Evolutionary conservation across 371 early-diverging fungal species (phyloP), one percentile per base, ranked within the genome.

Genomic region (Amoeboaphelidium protococcarum): DNA sequence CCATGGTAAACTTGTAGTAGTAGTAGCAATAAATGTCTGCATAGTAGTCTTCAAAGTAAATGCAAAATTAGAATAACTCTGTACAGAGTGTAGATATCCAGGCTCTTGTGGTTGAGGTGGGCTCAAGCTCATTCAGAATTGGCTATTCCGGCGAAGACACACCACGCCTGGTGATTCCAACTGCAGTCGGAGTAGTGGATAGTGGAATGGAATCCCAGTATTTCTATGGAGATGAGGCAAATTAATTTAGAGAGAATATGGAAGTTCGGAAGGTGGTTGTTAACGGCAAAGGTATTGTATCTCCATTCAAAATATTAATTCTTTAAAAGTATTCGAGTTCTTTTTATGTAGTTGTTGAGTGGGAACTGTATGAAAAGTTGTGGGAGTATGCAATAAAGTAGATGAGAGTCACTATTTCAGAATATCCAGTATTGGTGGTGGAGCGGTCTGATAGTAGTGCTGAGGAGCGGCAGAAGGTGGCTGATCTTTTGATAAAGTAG

Each of bases 401-500:
- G 19, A 44, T 52, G 16, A 42, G 62, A 21, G 46, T 51, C 12
- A 49, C 63, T 40, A 52, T 64, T 10, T 25, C 48, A 19, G 83
- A 91, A 54, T 88, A 91, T 52, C 92, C 95, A 12, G 55, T 90
- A 41, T 59, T 95, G 49, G 68, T 86, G 44, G 73, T 76, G 48
- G 90, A 90, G 59, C 73, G 83, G 0, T 76, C 87, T n/a, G 90
- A 86, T 86, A 79, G 78, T 55, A 71, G 75, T 10, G 58, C 68
- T 16, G 80, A 79, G 31, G 62, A 66, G 20, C 72, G 92, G 19
- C 85, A 87, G 52, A 85, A 81, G 59, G 56, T 87, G 42, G 67
- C 76, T 45, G 90, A 92, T 55, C 54, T 92, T 45, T 85, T 85
- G 0, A 91, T 95, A 66, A 92, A 95, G 58, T 80, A 76, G 61